Evolutionary conservation across 2,329 filamentous ascomycete species (phyloP).

Genomic region (Botrytis fabae): DNA sequence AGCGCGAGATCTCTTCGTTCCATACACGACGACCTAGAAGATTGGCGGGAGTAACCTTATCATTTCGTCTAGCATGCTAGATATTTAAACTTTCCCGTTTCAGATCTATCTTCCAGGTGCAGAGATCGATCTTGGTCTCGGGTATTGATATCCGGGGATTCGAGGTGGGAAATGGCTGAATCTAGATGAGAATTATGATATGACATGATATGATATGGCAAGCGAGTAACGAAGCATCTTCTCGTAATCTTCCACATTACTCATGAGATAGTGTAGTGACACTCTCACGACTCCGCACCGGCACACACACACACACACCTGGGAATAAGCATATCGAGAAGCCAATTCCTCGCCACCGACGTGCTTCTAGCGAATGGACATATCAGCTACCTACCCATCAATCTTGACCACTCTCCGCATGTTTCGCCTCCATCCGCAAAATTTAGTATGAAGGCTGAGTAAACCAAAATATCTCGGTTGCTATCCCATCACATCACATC

Average conservation of each 20-base stretch:
- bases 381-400: no score
- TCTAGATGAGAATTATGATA: background rate
- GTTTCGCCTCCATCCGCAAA: background rate
- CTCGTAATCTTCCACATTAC: background rate
- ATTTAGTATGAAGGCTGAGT: background rate
- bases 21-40: background rate
- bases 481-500: background rate
- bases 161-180: background rate
- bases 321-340: background rate
- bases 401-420: no score
- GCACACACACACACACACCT: no score
- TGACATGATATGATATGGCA: no score
- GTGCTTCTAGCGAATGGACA: background rate
- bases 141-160: background rate
- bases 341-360: background rate
- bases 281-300: background rate
- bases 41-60: constrained; percentile 9
- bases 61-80: background rate
- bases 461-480: no score
- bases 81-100: background rate
- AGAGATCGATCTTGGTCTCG: background rate
- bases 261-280: background rate
- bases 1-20: background rate
- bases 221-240: background rate
- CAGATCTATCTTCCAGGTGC: background rate